Evolutionary conservation across 345 rosid genomes (phyloP), one percentile per base, ranked within the genome.

Genomic region (Citrus medica): DNA sequence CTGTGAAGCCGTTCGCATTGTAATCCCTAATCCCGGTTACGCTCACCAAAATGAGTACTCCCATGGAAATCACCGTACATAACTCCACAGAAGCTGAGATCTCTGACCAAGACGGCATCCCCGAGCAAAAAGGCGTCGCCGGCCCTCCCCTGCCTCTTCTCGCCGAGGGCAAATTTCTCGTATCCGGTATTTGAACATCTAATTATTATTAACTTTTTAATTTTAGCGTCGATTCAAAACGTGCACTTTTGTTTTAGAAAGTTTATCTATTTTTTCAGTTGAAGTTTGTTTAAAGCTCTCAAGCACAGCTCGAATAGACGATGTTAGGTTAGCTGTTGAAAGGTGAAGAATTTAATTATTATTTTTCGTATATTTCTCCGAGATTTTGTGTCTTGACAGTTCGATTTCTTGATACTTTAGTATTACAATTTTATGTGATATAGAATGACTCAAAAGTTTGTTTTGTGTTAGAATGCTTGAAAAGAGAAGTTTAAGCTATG

Each of bases 221-320:
- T n/a, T 79, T 37, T 38, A 28, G 25, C 46, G 30, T 64, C 30
- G 5, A 62, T 69, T 74, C 61, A 3, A 65, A 1, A 27, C 75
- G 4, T 53, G 37, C 67, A 5, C 27, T 76, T 66, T 24, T 66
- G 32, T 51, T 33, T 33, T 53, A 28, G 22, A 64, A 64, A 9
- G 19, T 9, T 25, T 5, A 17, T 75, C 48, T 42, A 53, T 56
- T 56, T 63, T 48, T 75, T 2, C 88, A 94, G 97, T 96, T 78
- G 99, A 96, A 86, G 99, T 94, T 40, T 96, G 98, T 89, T 85
- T 96, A 69, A 94, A 92, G 79, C 84, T 93, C 24, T 93, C 98
- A 16, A 92, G 98, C 90, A 84, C 99, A 0, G 98, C 93, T 78
- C 90, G 92, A 0, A 55, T 78, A 1, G 93, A 90, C 46, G 94